A percentile compares a stretch with the other conserved stretches of the same genome.
These are phyloP conservation scores for Pichia insulana DNA, from an alignment of 805 yeast genomes.

Conservation along the genomic window DNA sequence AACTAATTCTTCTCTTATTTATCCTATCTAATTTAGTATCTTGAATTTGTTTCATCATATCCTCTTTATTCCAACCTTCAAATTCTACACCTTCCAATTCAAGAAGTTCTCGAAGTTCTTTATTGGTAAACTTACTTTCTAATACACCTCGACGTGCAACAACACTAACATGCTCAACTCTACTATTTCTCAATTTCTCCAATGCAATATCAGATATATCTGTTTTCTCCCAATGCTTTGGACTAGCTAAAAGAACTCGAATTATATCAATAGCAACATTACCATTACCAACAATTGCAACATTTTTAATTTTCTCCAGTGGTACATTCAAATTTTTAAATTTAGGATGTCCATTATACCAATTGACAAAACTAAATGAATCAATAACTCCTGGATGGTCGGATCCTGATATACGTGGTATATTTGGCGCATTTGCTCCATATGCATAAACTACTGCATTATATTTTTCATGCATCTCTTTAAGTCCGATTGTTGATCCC, in stretches of 20 bases:
- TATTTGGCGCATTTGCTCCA: conserved; percentile 62
- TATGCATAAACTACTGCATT: conserved; percentile 74
- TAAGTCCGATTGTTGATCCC: conserved; percentile 30
- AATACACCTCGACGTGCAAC: conserved; percentile 81
- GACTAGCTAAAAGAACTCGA: conserved; percentile 58
- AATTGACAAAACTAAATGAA: conserved; percentile 83
- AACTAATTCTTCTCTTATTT: conserved; percentile 55
- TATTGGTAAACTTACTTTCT: conserved; percentile 85
- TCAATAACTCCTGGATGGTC: conserved; percentile 60
- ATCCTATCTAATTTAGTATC: conserved; percentile 37
- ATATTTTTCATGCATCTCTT: conserved; percentile 44
- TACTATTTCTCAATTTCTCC: conserved; percentile 39
- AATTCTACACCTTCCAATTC: conserved; percentile 47
- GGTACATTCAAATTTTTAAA: conserved; percentile 42
- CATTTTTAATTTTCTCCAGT: conserved; percentile 52
- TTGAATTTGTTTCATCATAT: conserved; percentile 24
- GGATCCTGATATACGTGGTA: conserved; percentile 30
- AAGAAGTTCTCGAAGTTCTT: conserved; percentile 80
- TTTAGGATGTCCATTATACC: conserved; percentile 92
- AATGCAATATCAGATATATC: conserved; percentile 66
- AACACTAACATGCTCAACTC: conserved; percentile 56
- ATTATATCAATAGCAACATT: conserved; percentile 93
- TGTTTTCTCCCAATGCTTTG: conserved; percentile 49
- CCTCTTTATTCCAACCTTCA: conserved; percentile 36
- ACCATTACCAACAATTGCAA: conserved; percentile 90